Conservation (phyloP, 805 yeast species). For the Ascoidea asiatica region DNA sequence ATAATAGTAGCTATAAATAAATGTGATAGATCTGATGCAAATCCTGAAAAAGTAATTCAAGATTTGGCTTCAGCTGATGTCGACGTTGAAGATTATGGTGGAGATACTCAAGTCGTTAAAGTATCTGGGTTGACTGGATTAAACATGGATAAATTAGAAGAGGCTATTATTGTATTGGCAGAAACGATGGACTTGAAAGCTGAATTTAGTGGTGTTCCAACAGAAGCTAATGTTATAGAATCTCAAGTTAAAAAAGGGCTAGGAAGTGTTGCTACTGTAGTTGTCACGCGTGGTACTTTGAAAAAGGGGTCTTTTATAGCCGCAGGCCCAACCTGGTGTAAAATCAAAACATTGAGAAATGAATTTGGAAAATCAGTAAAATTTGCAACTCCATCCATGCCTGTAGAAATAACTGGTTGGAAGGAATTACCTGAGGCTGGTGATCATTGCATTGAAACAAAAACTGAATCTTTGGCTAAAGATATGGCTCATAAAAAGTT, state of each 20-base stretch:
- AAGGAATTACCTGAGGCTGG: conserved; percentile 87
- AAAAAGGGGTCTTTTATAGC: conserved; percentile 61
- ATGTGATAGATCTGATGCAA: conserved; percentile 69
- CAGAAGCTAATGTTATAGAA: conserved; percentile 86
- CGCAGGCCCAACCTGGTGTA: conserved; percentile 80
- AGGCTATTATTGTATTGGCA: conserved; percentile 72
- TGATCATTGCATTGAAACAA: conserved; percentile 66
- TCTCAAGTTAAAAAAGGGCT: conserved; percentile 69
- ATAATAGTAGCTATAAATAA: conserved; percentile 87
- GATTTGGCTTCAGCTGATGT: conserved; percentile 70
- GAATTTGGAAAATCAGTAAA: conserved; percentile 54
- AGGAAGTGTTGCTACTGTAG: conserved; percentile 77
- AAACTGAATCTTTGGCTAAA: conserved; percentile 61
- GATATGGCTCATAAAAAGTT: conserved; percentile 55
- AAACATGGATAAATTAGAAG: conserved; percentile 84
- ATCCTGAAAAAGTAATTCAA: conserved; percentile 60
- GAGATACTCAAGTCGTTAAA: conserved; percentile 80
- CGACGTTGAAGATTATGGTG: conserved; percentile 87
- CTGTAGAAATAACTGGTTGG: conserved; percentile 92
- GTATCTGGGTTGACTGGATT: conserved; percentile 85
- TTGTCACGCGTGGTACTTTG: conserved; percentile 69
- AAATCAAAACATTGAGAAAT: conserved; percentile 65
- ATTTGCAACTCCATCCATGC: conserved; percentile 73
- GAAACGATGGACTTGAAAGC: conserved; percentile 75
- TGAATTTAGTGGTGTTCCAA: conserved; percentile 28